phyloP scores from a whole-genome alignment of 83 land plant species.

The Isoetes engelmannii region DNA sequence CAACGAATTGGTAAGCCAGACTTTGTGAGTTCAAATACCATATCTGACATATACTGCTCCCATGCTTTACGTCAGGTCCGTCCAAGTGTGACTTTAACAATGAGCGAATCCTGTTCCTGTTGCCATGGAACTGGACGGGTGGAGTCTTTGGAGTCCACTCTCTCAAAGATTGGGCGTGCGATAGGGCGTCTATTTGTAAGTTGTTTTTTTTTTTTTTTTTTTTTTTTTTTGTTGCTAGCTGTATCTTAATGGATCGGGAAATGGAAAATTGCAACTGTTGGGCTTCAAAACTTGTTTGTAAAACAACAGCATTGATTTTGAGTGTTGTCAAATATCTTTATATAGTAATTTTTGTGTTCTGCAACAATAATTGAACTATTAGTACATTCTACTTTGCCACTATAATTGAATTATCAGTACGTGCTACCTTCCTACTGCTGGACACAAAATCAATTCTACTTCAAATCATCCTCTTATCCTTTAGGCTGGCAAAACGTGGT shows the following conservation, averaged over 20 bases:
- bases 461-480: neutral
- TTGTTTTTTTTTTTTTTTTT: neutral
- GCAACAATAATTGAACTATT: too few species aligned
- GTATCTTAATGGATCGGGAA: neutral
- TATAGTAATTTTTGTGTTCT: neutral
- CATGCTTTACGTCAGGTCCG: constrained; percentile 49
- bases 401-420: too few species aligned
- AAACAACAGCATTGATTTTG: neutral
- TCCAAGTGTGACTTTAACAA: constrained; percentile 84
- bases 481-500: neutral
- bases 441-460: too few species aligned
- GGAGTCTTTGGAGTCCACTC: constrained; percentile 80
- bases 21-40: too few species aligned
- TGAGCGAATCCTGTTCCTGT: constrained; percentile 77
- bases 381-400: too few species aligned
- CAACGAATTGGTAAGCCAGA: too few species aligned
- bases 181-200: constrained; percentile 69
- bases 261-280: neutral
- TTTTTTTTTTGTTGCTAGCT: neutral
- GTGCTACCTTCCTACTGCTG: too few species aligned
- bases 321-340: neutral
- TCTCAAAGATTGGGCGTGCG: constrained; percentile 86
- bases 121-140: constrained; percentile 88
- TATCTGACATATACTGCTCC: too few species aligned
- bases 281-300: neutral